These are phyloP conservation scores for Nematodospora valgi DNA, from an alignment of 805 yeast genomes.

Conservation along the genomic window DNA sequence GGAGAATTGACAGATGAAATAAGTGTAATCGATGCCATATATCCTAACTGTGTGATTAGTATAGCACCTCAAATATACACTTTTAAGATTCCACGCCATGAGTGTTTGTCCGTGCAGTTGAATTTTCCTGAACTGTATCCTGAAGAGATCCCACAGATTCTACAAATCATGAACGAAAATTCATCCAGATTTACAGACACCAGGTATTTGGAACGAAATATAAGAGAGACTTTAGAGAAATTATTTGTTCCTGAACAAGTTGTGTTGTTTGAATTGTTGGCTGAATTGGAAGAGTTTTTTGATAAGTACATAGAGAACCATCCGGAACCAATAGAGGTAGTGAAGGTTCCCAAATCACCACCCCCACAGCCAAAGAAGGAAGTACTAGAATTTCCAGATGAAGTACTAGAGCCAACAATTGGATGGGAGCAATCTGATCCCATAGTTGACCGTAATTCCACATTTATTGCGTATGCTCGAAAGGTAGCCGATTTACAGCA, in stretches of 20 bases:
- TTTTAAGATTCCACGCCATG: slow-evolving; percentile 60
- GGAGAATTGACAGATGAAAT: slow-evolving; percentile 69
- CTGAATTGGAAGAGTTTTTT: slow-evolving; percentile 56
- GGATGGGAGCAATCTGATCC: slow-evolving; percentile 82
- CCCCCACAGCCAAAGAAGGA: slow-evolving; percentile 39
- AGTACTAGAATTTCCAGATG: not conserved
- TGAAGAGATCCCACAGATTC: slow-evolving; percentile 52
- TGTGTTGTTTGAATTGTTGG: slow-evolving; percentile 72
- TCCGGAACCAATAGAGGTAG: slow-evolving; percentile 8
- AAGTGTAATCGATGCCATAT: slow-evolving; percentile 83
- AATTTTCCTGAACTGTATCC: slow-evolving; percentile 77
- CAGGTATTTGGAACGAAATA: slow-evolving; percentile 41
- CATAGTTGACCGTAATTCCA: slow-evolving; percentile 77
- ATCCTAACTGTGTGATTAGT: slow-evolving; percentile 55
- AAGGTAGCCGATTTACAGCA: slow-evolving; percentile 64
- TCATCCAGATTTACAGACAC: slow-evolving; percentile 36
- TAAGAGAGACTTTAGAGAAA: slow-evolving; percentile 50
- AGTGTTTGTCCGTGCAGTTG: slow-evolving; percentile 56
- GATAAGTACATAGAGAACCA: slow-evolving; percentile 21
- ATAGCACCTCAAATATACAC: slow-evolving; percentile 41
- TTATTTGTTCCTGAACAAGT: slow-evolving; percentile 63
- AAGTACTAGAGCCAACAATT: slow-evolving; percentile 44
- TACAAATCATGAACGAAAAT: slow-evolving; percentile 48
- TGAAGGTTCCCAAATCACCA: slow-evolving; percentile 1
- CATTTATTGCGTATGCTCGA: slow-evolving; percentile 75